phyloP scores from a whole-genome alignment of 2,329 filamentous ascomycete species.

The Trichoderma brevicompactum region DNA sequence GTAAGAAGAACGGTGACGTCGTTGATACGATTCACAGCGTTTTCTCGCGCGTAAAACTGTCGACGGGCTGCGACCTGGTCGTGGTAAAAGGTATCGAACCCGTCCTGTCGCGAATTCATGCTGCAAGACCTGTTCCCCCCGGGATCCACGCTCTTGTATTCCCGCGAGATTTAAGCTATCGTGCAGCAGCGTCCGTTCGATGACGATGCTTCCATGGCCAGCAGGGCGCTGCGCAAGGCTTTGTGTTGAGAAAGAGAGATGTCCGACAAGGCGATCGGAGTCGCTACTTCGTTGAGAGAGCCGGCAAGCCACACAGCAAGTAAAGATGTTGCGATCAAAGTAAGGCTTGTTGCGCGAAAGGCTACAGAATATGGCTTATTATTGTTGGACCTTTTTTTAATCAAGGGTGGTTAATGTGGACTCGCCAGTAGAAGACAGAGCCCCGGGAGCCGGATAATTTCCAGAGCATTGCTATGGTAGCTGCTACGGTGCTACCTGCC shows the following conservation, averaged over 20 bases:
- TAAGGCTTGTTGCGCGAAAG: neutral
- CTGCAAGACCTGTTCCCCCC: constrained; percentile 32
- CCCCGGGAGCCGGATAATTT: constrained; percentile 17
- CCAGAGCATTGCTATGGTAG: neutral
- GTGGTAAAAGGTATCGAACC: constrained; percentile 44
- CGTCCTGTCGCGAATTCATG: constrained; percentile 43
- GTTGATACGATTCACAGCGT: constrained; percentile 40
- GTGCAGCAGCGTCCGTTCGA: constrained; percentile 25
- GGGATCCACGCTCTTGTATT: constrained; percentile 17
- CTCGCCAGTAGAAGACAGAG: neutral
- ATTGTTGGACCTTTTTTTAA: neutral
- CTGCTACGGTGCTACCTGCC: neutral
- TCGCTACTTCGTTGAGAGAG: neutral
- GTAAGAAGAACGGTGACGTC: constrained; percentile 45
- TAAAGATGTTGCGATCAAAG: neutral
- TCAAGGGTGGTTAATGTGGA: neutral
- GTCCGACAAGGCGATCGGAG: neutral
- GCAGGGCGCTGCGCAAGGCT: constrained; percentile 2
- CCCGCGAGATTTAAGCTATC: constrained; percentile 23
- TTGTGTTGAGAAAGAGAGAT: neutral
- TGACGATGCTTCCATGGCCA: constrained; percentile 33
- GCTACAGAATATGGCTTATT: neutral
- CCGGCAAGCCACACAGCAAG: neutral
- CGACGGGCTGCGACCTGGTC: constrained; percentile 42
- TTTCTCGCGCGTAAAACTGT: constrained; percentile 38